phyloP scores from a whole-genome alignment of 371 early-diverging fungal genomes.

The Apophysomyces variabilis region DNA sequence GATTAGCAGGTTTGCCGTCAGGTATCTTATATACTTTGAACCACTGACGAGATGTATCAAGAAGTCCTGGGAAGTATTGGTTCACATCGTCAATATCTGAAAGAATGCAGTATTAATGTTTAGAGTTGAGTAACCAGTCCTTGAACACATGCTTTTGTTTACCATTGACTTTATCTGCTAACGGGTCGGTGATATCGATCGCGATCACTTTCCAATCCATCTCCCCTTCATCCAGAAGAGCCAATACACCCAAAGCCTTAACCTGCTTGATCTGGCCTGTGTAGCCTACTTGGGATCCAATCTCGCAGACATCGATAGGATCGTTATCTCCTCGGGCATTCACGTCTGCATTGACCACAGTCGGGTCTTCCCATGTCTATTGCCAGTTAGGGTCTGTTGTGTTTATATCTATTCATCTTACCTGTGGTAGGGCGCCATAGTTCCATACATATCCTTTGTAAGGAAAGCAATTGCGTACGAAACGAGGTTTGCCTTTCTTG shows the following conservation, averaged over 20 bases:
- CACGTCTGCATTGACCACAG: slow-evolving; percentile 76
- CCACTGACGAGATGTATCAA: slow-evolving; percentile 97
- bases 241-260: slow-evolving; percentile 94
- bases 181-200: slow-evolving; percentile 91
- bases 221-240: slow-evolving; percentile 95
- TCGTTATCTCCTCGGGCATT: slow-evolving; percentile 93
- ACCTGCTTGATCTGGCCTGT: slow-evolving; percentile 96
- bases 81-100: slow-evolving; percentile 96
- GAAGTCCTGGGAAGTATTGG: slow-evolving; percentile 91
- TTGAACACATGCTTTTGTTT: slow-evolving; percentile 13
- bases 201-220: slow-evolving; percentile 98
- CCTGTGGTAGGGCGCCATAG: slow-evolving; percentile 91
- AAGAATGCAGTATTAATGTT: too few species aligned
- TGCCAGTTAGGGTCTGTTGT: not conserved
- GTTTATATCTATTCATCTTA: slow-evolving; percentile 10
- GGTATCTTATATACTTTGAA: slow-evolving; percentile 99
- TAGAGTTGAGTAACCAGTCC: not conserved
- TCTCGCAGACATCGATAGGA: slow-evolving; percentile 96
- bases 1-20: slow-evolving; percentile 98
- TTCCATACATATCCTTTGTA: slow-evolving; percentile 98
- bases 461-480: slow-evolving; percentile 93
- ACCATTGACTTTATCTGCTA: slow-evolving; percentile 85
- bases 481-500: slow-evolving; percentile 94
- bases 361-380: slow-evolving; percentile 96
- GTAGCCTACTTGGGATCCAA: slow-evolving; percentile 84